Evolutionary conservation across 768 basidiomycete species (phyloP).

Genomic region (Fistulinella prunicolor): DNA sequence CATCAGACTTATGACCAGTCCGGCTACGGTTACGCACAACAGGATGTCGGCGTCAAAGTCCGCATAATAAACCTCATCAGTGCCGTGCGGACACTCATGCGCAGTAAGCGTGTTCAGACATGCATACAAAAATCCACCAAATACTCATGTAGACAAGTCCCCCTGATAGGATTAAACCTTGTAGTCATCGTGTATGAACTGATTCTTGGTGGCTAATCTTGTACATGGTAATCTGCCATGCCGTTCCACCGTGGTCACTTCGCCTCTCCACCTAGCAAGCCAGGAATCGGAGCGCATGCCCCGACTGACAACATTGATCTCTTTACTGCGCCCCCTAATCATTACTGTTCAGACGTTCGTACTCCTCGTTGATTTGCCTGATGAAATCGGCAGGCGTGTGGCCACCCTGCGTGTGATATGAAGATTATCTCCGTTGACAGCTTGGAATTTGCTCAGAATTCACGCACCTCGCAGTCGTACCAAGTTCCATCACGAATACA

Average conservation of each 20-base stretch:
- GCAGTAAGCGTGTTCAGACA: conserved; percentile 64
- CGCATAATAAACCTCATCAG: conserved; percentile 89
- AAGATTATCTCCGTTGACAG: conserved; percentile 24
- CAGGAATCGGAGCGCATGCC: conserved; percentile 6
- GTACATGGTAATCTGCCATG: conserved; percentile 15
- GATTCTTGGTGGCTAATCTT: conserved; percentile 52
- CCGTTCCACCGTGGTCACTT: conserved; percentile 12
- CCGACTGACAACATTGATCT: conserved; percentile 8
- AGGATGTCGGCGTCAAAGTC: conserved; percentile 73
- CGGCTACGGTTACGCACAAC: conserved; percentile 51
- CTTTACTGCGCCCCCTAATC: conserved; percentile 19
- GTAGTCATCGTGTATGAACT: conserved; percentile 86
- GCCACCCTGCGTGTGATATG: conserved; percentile 52
- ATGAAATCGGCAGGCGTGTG: conserved; percentile 75
- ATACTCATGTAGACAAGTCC: conserved; percentile 56
- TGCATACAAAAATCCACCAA: conserved; percentile 10
- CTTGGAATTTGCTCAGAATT: conserved; percentile 17
- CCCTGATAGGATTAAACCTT: conserved; percentile 84
- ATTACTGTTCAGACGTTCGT: conserved; percentile 54
- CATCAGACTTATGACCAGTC: conserved; percentile 68
- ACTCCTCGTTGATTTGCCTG: conserved; percentile 71
- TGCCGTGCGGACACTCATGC: conserved; percentile 94
- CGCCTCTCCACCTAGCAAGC: conserved; percentile 13
- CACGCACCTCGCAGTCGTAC: conserved; percentile 73
- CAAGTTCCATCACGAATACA: conserved; percentile 78